These are phyloP conservation scores for Epichloe sp. DNA, from an alignment of 2,329 filamentous ascomycete species.

Conservation along the genomic window DNA sequence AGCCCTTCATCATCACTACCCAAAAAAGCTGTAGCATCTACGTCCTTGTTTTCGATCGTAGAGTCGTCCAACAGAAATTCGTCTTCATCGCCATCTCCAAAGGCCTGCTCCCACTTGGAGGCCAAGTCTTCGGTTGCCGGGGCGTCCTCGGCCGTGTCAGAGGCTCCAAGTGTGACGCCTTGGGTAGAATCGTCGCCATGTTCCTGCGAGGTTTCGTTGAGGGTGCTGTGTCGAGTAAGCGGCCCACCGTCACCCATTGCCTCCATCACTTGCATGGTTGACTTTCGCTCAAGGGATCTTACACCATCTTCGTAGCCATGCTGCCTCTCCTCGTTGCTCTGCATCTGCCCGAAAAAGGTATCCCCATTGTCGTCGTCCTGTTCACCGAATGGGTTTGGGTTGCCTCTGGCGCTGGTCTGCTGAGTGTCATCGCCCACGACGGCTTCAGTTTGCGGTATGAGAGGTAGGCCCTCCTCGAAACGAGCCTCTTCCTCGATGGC, in stretches of 20 bases:
- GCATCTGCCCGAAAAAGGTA: conserved; percentile 49
- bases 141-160: conserved; percentile 8
- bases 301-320: conserved; percentile 8
- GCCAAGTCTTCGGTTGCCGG: conserved; percentile 51
- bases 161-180: neutral
- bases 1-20: conserved; percentile 80
- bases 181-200: conserved; percentile 12
- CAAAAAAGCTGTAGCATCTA: conserved; percentile 55
- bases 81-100: conserved; percentile 64
- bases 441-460: conserved; percentile 32
- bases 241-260: conserved; percentile 26
- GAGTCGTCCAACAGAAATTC: conserved; percentile 48
- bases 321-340: conserved; percentile 16
- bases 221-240: conserved; percentile 16
- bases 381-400: conserved; percentile 26
- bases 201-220: conserved; percentile 18
- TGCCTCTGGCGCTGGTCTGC: conserved; percentile 11
- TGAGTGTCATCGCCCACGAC: conserved; percentile 1
- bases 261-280: conserved; percentile 52
- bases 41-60: conserved; percentile 24
- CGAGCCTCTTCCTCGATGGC: conserved; percentile 40
- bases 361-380: conserved; percentile 39
- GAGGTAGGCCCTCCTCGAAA: conserved; percentile 56
- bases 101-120: conserved; percentile 71
- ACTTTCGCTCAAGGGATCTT: conserved; percentile 47